These are phyloP conservation scores for Russula compacta DNA, from an alignment of 768 basidiomycete genomes.

Conservation along the genomic window DNA sequence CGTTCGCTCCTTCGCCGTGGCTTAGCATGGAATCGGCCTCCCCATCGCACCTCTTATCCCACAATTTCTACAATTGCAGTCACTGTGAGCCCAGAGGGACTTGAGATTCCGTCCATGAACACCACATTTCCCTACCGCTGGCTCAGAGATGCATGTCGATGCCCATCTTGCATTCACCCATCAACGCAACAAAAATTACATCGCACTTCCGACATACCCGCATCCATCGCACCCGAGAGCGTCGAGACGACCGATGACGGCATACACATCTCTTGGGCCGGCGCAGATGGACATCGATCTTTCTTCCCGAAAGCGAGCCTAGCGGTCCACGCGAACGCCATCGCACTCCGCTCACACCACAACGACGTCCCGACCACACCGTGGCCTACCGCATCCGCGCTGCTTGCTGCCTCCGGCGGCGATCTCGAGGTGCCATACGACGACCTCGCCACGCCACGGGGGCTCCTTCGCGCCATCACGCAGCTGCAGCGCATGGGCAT, in stretches of 20 bases:
- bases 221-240: conserved; percentile 36
- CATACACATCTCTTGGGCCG: conserved; percentile 43
- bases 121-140: conserved; percentile 56
- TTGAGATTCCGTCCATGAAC: conserved; percentile 27
- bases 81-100: background rate
- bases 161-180: conserved; percentile 63
- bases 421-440: conserved; percentile 51
- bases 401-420: conserved; percentile 26
- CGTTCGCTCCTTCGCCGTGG: background rate
- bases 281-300: conserved; percentile 47
- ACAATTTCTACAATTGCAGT: background rate
- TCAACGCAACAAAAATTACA: conserved; percentile 72
- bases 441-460: conserved; percentile 35
- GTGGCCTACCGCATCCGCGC: conserved; percentile 37
- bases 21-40: background rate
- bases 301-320: conserved; percentile 44
- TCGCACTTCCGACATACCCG: conserved; percentile 54
- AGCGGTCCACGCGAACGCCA: conserved; percentile 35
- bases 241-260: conserved; percentile 36
- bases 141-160: conserved; percentile 82
- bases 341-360: conserved; percentile 35
- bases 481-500: conserved; percentile 70
- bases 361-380: conserved; percentile 30
- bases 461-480: conserved; percentile 49
- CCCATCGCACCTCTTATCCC: background rate